These are phyloP conservation scores for Dioscorea zingiberensis DNA, from an alignment of 106 monocot genomes.

Conservation along the genomic window DNA sequence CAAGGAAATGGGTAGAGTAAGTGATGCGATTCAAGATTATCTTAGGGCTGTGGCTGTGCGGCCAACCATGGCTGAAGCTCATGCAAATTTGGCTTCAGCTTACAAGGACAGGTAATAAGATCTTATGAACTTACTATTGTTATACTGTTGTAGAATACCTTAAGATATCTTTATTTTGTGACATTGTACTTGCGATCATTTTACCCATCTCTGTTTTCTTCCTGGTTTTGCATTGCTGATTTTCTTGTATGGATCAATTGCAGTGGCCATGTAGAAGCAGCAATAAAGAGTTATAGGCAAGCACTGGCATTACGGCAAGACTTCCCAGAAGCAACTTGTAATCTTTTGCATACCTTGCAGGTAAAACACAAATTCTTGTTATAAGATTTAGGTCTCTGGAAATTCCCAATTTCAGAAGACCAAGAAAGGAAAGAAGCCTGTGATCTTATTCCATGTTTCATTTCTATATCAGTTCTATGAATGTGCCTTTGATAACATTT, in stretches of 20 bases:
- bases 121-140: not conserved
- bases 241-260: constrained; percentile 7
- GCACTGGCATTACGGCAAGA: constrained; percentile 76
- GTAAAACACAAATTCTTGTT: constrained; percentile 11
- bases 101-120: constrained; percentile 78
- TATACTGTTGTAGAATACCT: not conserved
- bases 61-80: constrained; percentile 96
- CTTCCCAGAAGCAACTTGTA: constrained; percentile 97
- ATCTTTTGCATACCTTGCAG: constrained; percentile 91
- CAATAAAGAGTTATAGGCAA: constrained; percentile 82
- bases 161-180: too few species aligned
- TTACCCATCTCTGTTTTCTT: not conserved
- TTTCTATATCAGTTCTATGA: too few species aligned
- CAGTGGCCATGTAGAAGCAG: constrained; percentile 87
- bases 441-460: too few species aligned
- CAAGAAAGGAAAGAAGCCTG: too few species aligned
- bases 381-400: too few species aligned
- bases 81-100: constrained; percentile 97
- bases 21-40: constrained; percentile 96
- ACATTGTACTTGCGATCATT: too few species aligned
- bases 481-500: too few species aligned
- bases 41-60: constrained; percentile 69
- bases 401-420: too few species aligned
- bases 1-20: constrained; percentile 92
- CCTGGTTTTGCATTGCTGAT: not conserved